Conservation (phyloP, 2,329 filamentous ascomycete species). For the Calonectria hongkongensis region DNA sequence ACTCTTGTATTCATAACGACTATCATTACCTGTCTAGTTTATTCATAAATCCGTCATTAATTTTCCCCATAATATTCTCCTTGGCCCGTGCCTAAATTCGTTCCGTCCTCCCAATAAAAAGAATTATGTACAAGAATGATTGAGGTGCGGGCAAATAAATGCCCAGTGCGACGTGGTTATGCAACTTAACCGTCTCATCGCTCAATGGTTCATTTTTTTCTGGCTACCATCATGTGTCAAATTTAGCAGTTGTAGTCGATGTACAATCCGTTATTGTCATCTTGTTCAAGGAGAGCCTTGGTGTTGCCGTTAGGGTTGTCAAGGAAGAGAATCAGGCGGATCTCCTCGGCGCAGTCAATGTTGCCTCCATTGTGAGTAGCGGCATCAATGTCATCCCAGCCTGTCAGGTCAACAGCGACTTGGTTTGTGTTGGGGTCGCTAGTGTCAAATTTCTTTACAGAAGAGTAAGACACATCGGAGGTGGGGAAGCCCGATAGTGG, state of each 20-base stretch:
- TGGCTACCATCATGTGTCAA: too few species aligned
- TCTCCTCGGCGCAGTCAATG: constrained; percentile 26
- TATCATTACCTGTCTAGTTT: constrained; percentile 12
- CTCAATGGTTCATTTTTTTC: background rate
- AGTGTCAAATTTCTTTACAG: constrained; percentile 26
- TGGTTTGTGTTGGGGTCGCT: background rate
- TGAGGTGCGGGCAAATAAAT: background rate
- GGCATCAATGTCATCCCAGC: constrained; percentile 23
- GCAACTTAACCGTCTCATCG: background rate
- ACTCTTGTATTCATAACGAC: background rate
- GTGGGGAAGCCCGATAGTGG: constrained; percentile 30
- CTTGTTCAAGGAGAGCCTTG: constrained; percentile 25
- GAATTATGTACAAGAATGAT: constrained; percentile 21
- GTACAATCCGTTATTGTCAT: constrained; percentile 24
- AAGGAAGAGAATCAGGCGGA: constrained; percentile 21
- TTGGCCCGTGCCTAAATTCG: background rate
- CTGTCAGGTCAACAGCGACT: constrained; percentile 24
- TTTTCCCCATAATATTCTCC: background rate
- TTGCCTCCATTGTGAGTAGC: constrained; percentile 22
- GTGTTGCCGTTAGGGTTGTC: constrained; percentile 29
- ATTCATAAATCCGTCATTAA: constrained; percentile 20
- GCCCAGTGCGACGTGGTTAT: background rate
- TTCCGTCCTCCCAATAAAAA: background rate
- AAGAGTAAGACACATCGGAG: constrained; percentile 16
- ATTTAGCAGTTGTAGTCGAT: constrained; percentile 30